Percentiles rank a stretch among this genome's conserved stretches.
Conservation (phyloP, 2,329 filamentous ascomycete genomes). For the Fusarium sp. region DNA sequence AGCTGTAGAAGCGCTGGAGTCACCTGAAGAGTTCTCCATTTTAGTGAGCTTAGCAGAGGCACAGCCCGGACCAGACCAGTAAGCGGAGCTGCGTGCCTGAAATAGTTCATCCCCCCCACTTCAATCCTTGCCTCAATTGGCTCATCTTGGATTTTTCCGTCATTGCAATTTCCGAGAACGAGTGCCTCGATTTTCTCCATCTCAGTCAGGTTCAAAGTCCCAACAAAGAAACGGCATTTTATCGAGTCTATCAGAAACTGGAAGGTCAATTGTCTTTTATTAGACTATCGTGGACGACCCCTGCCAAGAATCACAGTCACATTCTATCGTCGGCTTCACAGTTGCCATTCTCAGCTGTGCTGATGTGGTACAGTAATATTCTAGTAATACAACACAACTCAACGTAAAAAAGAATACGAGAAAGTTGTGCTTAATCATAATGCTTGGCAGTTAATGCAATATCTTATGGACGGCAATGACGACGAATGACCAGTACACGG, state of each 20-base stretch:
- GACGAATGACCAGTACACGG: constrained; percentile 19
- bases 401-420: constrained; percentile 25
- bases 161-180: constrained; percentile 42
- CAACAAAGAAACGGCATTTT: constrained; percentile 3
- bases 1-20: constrained; percentile 1
- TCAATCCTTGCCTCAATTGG: constrained; percentile 18
- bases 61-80: constrained; percentile 8
- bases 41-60: constrained; percentile 9
- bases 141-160: constrained; percentile 30
- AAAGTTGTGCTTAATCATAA: background rate
- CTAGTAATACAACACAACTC: constrained; percentile 13
- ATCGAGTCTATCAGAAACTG: constrained; percentile 21
- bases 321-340: background rate
- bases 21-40: background rate
- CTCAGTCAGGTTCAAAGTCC: background rate
- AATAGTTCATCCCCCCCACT: constrained; percentile 1
- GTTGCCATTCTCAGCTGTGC: background rate
- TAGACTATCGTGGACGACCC: background rate
- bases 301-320: constrained; percentile 18
- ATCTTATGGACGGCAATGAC: constrained; percentile 23
- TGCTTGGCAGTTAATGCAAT: constrained; percentile 12
- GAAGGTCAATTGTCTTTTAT: constrained; percentile 16
- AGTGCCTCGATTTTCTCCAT: constrained; percentile 3
- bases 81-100: constrained; percentile 37
- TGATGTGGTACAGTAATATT: background rate